Percentiles rank a stretch among this genome's conserved stretches.
These are phyloP conservation scores for Mucor indicus DNA, from an alignment of 371 early-diverging fungal genomes.

Conservation along the genomic window DNA sequence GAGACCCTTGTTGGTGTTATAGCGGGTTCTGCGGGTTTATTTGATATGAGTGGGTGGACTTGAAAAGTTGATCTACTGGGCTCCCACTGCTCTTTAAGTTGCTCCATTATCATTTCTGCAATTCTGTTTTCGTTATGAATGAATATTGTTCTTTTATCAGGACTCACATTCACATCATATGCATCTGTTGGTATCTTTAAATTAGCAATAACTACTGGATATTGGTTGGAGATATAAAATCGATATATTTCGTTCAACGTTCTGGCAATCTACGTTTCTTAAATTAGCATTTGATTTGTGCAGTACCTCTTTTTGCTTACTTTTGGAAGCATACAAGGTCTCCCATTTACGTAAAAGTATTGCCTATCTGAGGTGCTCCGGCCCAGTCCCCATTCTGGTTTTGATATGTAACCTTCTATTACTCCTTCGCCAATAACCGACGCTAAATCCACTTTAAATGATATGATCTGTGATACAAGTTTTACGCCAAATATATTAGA, in stretches of 20 bases:
- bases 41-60: slow-evolving; percentile 4
- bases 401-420: slow-evolving; percentile 65
- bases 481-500: slow-evolving; percentile 74
- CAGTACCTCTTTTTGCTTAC: too few species aligned
- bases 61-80: slow-evolving; percentile 60
- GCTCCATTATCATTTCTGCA: slow-evolving; percentile 14
- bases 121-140: slow-evolving; percentile 66
- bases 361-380: slow-evolving; percentile 81
- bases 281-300: too few species aligned
- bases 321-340: slow-evolving; percentile 84
- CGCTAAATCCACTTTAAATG: slow-evolving; percentile 42
- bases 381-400: slow-evolving; percentile 67
- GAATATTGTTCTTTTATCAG: slow-evolving; percentile 90
- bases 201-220: slow-evolving; percentile 79
- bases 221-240: slow-evolving; percentile 64
- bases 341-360: slow-evolving; percentile 83
- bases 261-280: slow-evolving; percentile 43
- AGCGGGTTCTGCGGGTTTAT: too few species aligned
- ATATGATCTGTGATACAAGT: slow-evolving; percentile 49
- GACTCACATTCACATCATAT: slow-evolving; percentile 92
- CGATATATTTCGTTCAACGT: slow-evolving; percentile 83
- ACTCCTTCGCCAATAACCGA: slow-evolving; percentile 2
- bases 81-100: slow-evolving; percentile 50
- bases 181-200: slow-evolving; percentile 56
- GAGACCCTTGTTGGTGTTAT: too few species aligned